phyloP scores from a whole-genome alignment of 1,139 yeast genomes.

The Pichia sorboxylosa region DNA sequence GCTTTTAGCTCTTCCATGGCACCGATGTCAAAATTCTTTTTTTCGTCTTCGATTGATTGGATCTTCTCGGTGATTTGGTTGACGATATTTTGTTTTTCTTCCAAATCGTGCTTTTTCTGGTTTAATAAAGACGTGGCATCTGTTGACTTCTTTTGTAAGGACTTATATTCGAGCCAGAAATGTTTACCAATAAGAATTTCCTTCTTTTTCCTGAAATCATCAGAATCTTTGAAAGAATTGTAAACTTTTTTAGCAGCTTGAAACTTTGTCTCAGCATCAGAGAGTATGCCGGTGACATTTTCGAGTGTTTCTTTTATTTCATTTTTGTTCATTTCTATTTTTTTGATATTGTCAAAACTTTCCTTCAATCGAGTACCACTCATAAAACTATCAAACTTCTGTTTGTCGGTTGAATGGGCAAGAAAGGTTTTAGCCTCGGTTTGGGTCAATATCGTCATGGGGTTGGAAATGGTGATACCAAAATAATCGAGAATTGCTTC shows the following conservation, averaged over 20 bases:
- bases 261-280: constrained; percentile 25
- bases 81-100: constrained; percentile 1
- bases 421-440: constrained; percentile 89
- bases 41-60: neutral
- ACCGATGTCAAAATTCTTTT: constrained; percentile 3
- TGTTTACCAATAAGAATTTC: constrained; percentile 43
- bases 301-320: constrained; percentile 29
- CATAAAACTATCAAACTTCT: constrained; percentile 68
- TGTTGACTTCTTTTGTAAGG: constrained; percentile 26
- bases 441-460: constrained; percentile 86
- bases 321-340: constrained; percentile 32
- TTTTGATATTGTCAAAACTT: constrained; percentile 39
- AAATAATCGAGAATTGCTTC: constrained; percentile 60
- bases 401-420: constrained; percentile 58
- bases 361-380: constrained; percentile 65
- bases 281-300: constrained; percentile 16
- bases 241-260: constrained; percentile 31
- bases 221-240: constrained; percentile 23
- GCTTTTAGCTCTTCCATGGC: too few relatives aligned
- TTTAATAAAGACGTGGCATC: constrained; percentile 17
- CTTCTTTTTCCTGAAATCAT: constrained; percentile 26
- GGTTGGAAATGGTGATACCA: constrained; percentile 77
- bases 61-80: neutral
- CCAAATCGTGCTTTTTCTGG: constrained; percentile 19
- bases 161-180: constrained; percentile 47